These are phyloP conservation scores for Apiotrichum domesticum DNA, from an alignment of 1,284 basidiomycete species.

Conservation along the genomic window DNA sequence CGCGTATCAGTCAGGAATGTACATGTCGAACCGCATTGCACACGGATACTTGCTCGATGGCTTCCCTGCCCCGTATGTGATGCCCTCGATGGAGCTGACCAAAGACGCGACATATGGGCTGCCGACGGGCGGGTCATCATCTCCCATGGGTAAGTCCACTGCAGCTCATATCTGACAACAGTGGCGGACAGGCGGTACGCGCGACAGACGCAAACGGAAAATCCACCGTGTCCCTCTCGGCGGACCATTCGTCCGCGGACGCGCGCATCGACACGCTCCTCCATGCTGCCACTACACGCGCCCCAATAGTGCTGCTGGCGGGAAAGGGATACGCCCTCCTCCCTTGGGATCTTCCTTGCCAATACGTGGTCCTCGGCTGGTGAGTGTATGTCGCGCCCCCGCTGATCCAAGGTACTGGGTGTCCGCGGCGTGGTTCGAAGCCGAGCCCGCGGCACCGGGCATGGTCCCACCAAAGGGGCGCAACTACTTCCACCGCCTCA, in stretches of 20 bases:
- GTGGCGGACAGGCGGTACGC: slow-evolving; percentile 17
- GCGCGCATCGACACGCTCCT: slow-evolving; percentile 34
- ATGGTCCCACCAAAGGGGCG: slow-evolving; percentile 13
- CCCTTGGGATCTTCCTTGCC: slow-evolving; percentile 31
- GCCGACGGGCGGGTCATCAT: slow-evolving; percentile 34
- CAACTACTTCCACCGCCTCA: slow-evolving; percentile 32
- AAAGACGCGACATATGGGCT: slow-evolving; percentile 40
- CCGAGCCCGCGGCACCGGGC: slow-evolving; percentile 22
- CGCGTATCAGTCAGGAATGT: slow-evolving; percentile 41
- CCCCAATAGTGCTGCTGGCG: slow-evolving; percentile 35
- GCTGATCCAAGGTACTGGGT: slow-evolving; percentile 36
- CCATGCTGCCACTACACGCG: slow-evolving; percentile 17
- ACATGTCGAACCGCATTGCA: slow-evolving; percentile 31
- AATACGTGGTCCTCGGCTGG: slow-evolving; percentile 41
- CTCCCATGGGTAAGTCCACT: slow-evolving; percentile 33
- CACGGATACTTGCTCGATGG: slow-evolving; percentile 42
- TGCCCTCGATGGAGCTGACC: neutral
- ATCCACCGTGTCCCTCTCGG: slow-evolving; percentile 13
- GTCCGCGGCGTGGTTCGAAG: slow-evolving; percentile 37
- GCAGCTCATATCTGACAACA: neutral
- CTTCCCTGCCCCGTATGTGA: slow-evolving; percentile 34
- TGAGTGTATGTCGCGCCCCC: slow-evolving; percentile 10
- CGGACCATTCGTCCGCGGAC: slow-evolving; percentile 31
- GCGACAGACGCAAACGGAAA: slow-evolving; percentile 3
- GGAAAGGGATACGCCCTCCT: slow-evolving; percentile 34